phyloP scores from a whole-genome alignment of 2,329 filamentous ascomycete genomes.

The Hortaea sp. region DNA sequence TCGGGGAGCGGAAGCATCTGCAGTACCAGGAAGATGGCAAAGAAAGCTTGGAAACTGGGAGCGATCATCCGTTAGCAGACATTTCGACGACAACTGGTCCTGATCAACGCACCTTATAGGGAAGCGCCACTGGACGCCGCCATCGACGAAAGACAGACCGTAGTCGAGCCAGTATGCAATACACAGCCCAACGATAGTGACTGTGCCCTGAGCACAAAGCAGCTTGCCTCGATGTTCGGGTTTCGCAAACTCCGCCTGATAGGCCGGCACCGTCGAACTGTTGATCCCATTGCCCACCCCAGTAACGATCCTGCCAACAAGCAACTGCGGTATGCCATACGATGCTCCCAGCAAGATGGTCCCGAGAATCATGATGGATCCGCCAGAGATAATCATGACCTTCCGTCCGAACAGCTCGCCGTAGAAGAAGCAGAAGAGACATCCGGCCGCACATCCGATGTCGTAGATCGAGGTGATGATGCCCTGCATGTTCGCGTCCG shows the following conservation, averaged over 20 bases:
- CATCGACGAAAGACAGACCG: slow-evolving; percentile 29
- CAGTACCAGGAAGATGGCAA: slow-evolving; percentile 42
- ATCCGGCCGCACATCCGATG: slow-evolving; percentile 2
- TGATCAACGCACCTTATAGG: slow-evolving; percentile 26
- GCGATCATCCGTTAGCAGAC: no score
- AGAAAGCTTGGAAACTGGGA: slow-evolving; percentile 42
- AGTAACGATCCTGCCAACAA: background rate
- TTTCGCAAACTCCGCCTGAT: slow-evolving; percentile 43
- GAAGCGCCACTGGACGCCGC: slow-evolving; percentile 23
- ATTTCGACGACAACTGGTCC: no score
- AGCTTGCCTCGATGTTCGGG: slow-evolving; percentile 41
- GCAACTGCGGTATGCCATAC: background rate
- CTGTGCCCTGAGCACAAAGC: slow-evolving; percentile 43
- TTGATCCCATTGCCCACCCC: slow-evolving; percentile 29
- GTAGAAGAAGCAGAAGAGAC: slow-evolving; percentile 2
- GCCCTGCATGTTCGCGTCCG: slow-evolving; percentile 2
- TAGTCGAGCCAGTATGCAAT: slow-evolving; percentile 44
- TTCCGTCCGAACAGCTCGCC: slow-evolving; percentile 1
- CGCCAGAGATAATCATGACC: slow-evolving; percentile 1
- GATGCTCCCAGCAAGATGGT: background rate
- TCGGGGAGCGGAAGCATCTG: slow-evolving; percentile 45
- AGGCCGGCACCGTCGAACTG: slow-evolving; percentile 43
- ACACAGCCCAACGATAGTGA: slow-evolving; percentile 27
- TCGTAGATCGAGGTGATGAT: slow-evolving; percentile 4
- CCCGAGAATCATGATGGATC: slow-evolving; percentile 1